These are phyloP conservation scores for Paracorniculantispora psalliotae DNA, from an alignment of 2,329 filamentous ascomycete genomes.

Conservation along the genomic window DNA sequence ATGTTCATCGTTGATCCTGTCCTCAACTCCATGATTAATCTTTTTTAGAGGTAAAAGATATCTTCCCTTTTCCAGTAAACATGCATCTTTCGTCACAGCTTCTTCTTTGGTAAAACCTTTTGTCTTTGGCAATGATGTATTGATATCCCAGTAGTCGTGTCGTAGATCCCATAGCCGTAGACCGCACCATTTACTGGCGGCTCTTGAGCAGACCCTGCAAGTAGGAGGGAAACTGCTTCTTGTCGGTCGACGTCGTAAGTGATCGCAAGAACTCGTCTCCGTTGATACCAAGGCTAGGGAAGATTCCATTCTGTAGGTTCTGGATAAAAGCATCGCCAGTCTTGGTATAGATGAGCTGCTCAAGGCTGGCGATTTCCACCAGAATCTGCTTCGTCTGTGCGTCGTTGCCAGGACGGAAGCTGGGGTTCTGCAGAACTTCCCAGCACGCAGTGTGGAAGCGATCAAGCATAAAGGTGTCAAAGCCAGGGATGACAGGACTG, in stretches of 20 bases:
- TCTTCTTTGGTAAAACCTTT: background rate
- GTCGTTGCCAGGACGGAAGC: conserved; percentile 74
- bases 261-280: conserved; percentile 55
- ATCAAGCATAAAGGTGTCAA: conserved; percentile 84
- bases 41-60: background rate
- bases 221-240: conserved; percentile 60
- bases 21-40: conserved; percentile 12
- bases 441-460: conserved; percentile 87
- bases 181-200: conserved; percentile 25
- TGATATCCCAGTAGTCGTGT: background rate
- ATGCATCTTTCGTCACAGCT: background rate
- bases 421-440: conserved; percentile 74
- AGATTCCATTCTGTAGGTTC: conserved; percentile 58
- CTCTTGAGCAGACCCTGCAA: conserved; percentile 53
- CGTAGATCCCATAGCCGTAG: background rate
- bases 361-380: conserved; percentile 77
- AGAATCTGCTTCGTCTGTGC: conserved; percentile 86
- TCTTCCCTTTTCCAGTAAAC: background rate
- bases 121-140: background rate
- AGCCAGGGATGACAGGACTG: conserved; percentile 68
- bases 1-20: conserved; percentile 7
- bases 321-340: conserved; percentile 76
- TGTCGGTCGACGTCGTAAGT: conserved; percentile 54
- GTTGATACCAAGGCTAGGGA: conserved; percentile 60
- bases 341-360: conserved; percentile 87